phyloP scores from a whole-genome alignment of 305 asterid species.

The Petunia hybrid region DNA sequence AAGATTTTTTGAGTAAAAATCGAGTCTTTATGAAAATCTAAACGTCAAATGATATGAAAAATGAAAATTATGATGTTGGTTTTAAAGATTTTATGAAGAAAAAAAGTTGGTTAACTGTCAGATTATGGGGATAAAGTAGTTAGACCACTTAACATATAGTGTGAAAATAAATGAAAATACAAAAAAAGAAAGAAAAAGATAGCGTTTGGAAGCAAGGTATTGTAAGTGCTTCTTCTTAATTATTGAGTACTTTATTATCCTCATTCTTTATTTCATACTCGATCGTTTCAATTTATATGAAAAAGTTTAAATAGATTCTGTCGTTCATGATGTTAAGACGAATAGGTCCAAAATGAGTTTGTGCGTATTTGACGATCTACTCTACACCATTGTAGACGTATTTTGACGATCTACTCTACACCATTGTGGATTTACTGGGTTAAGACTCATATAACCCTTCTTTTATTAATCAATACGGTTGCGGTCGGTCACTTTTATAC shows the following conservation, averaged over 20 bases:
- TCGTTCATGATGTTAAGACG: too few relatives aligned
- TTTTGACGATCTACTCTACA: too few relatives aligned
- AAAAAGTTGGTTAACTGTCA: conserved; percentile 12
- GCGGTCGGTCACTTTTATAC: too few relatives aligned
- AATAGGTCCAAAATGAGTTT: too few relatives aligned
- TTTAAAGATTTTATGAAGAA: not conserved
- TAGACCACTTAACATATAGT: not conserved
- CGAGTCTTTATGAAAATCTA: not conserved
- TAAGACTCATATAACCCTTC: too few relatives aligned
- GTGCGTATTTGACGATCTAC: too few relatives aligned
- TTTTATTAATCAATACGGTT: too few relatives aligned
- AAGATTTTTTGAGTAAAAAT: not conserved
- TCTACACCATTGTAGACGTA: too few relatives aligned
- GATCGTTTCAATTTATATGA: too few relatives aligned
- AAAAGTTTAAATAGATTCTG: too few relatives aligned
- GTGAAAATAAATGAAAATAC: not conserved
- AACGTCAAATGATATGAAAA: not conserved
- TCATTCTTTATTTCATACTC: not conserved
- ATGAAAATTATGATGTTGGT: not conserved
- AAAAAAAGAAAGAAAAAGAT: not conserved
- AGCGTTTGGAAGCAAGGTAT: not conserved
- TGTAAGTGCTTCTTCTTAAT: not conserved
- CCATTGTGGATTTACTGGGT: too few relatives aligned
- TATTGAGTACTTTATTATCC: not conserved
- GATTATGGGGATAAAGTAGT: not conserved